phyloP scores from a whole-genome alignment of 148 eudicot genomes.

The Nyssa sinensis region DNA sequence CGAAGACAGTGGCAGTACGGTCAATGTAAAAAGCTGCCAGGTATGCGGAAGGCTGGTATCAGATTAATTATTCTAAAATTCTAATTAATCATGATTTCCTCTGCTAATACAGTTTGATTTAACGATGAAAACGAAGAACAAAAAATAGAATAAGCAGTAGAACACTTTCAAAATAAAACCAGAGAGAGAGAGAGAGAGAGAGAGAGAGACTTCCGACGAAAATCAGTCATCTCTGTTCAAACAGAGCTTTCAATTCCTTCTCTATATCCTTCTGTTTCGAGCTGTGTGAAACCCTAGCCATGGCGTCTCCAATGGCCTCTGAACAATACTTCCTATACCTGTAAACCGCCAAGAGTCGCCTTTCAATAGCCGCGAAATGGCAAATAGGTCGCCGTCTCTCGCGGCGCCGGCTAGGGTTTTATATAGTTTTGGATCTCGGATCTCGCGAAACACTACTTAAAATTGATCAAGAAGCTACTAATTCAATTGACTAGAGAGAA shows the following conservation, averaged over 20 bases:
- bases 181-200: background rate
- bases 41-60: background rate
- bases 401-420: constrained; percentile 29
- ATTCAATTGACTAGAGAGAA: background rate
- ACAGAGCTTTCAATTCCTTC: background rate
- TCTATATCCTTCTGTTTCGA: background rate
- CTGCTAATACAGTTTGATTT: background rate
- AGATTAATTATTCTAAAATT: background rate
- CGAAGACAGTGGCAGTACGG: background rate
- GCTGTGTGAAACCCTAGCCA: constrained; percentile 7
- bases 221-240: background rate
- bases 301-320: background rate
- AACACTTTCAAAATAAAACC: background rate
- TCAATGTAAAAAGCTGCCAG: constrained; percentile 13
- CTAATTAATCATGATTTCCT: background rate
- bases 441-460: constrained; percentile 36
- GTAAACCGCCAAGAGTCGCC: background rate
- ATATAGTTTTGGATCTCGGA: constrained; percentile 32
- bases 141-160: background rate
- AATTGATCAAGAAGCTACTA: background rate
- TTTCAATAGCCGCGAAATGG: constrained; percentile 20
- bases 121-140: constrained; percentile 17
- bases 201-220: background rate
- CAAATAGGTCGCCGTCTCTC: constrained; percentile 12
- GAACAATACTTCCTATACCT: background rate